phyloP scores from a whole-genome alignment of 306 rosid genomes.

The Cicer yamashitae region DNA sequence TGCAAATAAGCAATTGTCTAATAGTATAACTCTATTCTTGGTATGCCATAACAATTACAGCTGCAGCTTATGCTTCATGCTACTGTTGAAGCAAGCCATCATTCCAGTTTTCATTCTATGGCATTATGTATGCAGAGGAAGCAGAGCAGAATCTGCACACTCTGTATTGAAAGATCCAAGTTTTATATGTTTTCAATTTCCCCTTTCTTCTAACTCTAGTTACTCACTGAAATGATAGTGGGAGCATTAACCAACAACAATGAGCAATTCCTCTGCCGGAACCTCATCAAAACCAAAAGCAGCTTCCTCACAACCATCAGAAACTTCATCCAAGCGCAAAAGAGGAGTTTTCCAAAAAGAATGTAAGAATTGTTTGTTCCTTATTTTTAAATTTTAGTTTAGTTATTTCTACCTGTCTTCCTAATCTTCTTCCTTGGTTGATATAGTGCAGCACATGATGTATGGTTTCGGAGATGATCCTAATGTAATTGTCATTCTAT shows the following conservation, averaged over 20 bases:
- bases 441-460: slow-evolving; percentile 97
- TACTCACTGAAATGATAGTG: slow-evolving; percentile 8
- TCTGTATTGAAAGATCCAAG: background rate
- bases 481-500: slow-evolving; percentile 59
- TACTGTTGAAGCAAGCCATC: too few relatives aligned
- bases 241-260: slow-evolving; percentile 40
- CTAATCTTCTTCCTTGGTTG: slow-evolving; percentile 9
- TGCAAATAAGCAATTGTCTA: too few relatives aligned
- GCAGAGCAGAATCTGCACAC: background rate
- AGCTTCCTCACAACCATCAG: slow-evolving; percentile 80
- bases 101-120: background rate
- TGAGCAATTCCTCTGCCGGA: slow-evolving; percentile 67
- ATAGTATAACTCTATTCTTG: too few relatives aligned
- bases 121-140: too few relatives aligned
- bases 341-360: slow-evolving; percentile 92
- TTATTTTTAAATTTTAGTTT: background rate
- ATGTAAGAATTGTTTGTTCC: slow-evolving; percentile 44
- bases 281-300: slow-evolving; percentile 71
- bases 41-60: too few relatives aligned
- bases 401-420: background rate
- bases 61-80: too few relatives aligned
- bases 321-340: slow-evolving; percentile 81
- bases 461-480: slow-evolving; percentile 95
- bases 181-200: background rate
- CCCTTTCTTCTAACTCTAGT: background rate